Percentiles rank a stretch among this genome's conserved stretches.
These are phyloP conservation scores for Coemansia sp. DNA, from an alignment of 192 early-diverging fungal genomes.

Conservation along the genomic window DNA sequence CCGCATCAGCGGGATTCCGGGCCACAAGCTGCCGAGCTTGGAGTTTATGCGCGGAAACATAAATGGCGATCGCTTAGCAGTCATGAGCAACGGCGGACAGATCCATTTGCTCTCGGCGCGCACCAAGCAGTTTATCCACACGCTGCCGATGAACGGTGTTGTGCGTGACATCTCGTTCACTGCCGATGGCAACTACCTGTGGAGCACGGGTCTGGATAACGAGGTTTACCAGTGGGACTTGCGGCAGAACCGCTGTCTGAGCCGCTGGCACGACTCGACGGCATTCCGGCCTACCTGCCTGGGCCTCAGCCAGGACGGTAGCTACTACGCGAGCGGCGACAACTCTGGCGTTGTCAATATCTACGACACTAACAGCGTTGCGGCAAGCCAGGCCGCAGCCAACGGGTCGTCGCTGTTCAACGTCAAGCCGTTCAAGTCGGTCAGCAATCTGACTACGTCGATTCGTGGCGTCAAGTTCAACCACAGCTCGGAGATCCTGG, in stretches of 20 bases:
- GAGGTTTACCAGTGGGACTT: constrained; percentile 93
- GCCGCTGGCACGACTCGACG: constrained; percentile 83
- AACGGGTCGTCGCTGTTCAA: constrained; percentile 48
- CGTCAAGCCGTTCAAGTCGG: constrained; percentile 68
- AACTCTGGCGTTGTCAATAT: constrained; percentile 89
- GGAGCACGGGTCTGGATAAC: constrained; percentile 78
- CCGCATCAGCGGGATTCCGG: constrained; percentile 72
- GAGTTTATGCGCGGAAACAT: constrained; percentile 74
- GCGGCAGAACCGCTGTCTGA: constrained; percentile 69
- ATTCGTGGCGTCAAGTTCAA: constrained; percentile 80
- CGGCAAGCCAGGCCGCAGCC: constrained; percentile 11
- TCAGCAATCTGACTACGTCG: constrained; percentile 86
- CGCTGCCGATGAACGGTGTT: constrained; percentile 89
- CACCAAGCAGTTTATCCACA: constrained; percentile 89
- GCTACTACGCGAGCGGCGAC: constrained; percentile 86
- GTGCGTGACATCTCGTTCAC: constrained; percentile 77
- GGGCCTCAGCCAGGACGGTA: constrained; percentile 70
- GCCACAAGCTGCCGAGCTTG: constrained; percentile 70
- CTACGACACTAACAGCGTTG: constrained; percentile 61
- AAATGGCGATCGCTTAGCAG: constrained; percentile 75
- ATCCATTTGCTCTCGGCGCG: constrained; percentile 75
- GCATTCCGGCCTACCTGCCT: constrained; percentile 75
- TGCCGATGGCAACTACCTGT: constrained; percentile 75
- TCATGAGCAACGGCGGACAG: constrained; percentile 79
- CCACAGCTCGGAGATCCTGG: constrained; percentile 84